phyloP scores from a whole-genome alignment of 176 grass and related monocot genomes.

The Puya raimondii region DNA sequence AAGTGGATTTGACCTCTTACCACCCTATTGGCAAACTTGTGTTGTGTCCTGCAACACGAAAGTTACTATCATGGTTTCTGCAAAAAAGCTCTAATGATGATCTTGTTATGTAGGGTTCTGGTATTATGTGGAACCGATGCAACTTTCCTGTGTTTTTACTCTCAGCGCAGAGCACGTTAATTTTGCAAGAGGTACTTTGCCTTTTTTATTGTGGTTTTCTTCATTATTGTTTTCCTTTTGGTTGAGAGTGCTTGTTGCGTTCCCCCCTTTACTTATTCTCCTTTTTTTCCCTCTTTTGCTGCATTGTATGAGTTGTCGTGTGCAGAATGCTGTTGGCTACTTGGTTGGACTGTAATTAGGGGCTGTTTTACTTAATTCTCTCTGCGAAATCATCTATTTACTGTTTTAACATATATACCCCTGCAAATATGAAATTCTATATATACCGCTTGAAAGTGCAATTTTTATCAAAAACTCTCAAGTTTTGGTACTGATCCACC shows the following conservation, averaged over 20 bases:
- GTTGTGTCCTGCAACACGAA: background rate
- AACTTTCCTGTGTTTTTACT: constrained; percentile 95
- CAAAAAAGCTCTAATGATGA: constrained; percentile 10
- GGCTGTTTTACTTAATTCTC: too few species aligned
- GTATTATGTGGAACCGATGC: constrained; percentile 81
- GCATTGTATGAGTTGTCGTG: background rate
- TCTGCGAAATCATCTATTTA: too few species aligned
- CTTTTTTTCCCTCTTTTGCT: background rate
- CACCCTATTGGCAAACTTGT: background rate
- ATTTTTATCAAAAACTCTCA: too few species aligned
- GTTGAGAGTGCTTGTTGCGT: constrained; percentile 7
- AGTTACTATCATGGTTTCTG: background rate
- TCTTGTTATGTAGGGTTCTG: constrained; percentile 71
- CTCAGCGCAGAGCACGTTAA: constrained; percentile 41
- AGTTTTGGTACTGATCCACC: too few species aligned
- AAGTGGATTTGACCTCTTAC: background rate
- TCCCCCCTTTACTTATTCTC: too few species aligned
- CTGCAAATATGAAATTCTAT: background rate
- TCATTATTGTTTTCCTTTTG: constrained; percentile 1
- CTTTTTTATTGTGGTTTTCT: constrained; percentile 6
- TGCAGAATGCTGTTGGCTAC: background rate
- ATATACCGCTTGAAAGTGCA: too few species aligned
- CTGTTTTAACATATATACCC: background rate
- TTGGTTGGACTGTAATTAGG: background rate
- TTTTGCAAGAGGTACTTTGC: constrained; percentile 55